Percentiles rank a stretch among this genome's conserved stretches.
phyloP scores from a whole-genome alignment of 23 red algal species.

The Porphyridium purpureum region DNA sequence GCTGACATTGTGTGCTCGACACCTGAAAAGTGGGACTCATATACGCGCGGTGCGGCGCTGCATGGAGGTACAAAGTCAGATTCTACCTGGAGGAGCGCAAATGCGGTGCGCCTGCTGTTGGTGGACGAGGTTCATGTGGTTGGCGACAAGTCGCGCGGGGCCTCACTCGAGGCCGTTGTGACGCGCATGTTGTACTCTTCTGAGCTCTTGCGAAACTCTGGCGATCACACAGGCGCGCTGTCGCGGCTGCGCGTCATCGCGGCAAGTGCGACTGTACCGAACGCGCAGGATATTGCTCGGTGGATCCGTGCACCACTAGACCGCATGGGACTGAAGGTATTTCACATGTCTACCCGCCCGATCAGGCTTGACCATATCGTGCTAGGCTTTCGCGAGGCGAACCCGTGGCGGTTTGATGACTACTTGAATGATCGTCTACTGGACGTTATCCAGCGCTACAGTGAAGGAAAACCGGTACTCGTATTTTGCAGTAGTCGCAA shows the following conservation, averaged over 20 bases:
- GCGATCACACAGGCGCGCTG: background rate
- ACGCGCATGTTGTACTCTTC: constrained; percentile 28
- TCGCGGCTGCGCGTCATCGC: constrained; percentile 30
- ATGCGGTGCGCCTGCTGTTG: constrained; percentile 15
- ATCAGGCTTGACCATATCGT: constrained; percentile 17
- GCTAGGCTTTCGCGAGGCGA: constrained; percentile 13
- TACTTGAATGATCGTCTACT: constrained; percentile 19
- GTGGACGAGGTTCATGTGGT: constrained; percentile 64
- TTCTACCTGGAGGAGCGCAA: background rate
- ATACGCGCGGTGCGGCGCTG: constrained; percentile 9
- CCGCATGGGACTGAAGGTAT: constrained; percentile 5
- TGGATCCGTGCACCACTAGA: constrained; percentile 20
- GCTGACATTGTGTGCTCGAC: constrained; percentile 4
- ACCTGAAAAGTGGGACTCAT: constrained; percentile 11
- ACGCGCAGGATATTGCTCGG: constrained; percentile 13
- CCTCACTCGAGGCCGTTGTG: constrained; percentile 37
- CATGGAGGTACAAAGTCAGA: background rate
- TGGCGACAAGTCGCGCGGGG: constrained; percentile 27
- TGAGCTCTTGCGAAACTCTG: background rate
- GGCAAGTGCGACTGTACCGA: constrained; percentile 32
- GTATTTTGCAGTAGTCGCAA: constrained; percentile 42
- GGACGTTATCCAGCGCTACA: constrained; percentile 12
- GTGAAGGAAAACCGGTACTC: constrained; percentile 29
- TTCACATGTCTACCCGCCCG: constrained; percentile 21
- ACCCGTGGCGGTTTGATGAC: constrained; percentile 28